These are phyloP conservation scores for Phaeosphaeriaceae sp. DNA, from an alignment of 2,329 filamentous ascomycete species.

Conservation along the genomic window DNA sequence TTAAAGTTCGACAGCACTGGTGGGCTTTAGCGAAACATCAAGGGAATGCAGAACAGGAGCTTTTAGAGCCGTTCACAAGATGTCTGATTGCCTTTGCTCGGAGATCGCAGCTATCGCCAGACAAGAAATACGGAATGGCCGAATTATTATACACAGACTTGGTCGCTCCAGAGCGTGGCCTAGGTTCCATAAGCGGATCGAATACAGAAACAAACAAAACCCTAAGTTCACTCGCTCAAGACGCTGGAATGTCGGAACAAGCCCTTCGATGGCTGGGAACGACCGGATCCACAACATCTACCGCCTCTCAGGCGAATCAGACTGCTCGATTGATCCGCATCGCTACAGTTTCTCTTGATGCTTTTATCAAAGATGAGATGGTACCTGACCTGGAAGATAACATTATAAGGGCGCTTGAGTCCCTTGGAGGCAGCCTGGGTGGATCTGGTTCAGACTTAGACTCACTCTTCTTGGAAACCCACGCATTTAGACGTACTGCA, in stretches of 20 bases:
- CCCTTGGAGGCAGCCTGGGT: conserved; percentile 36
- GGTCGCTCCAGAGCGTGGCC: conserved; percentile 5
- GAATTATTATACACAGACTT: conserved; percentile 36
- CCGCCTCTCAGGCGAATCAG: conserved; percentile 28
- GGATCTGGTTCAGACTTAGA: conserved; percentile 45
- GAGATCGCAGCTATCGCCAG: conserved; percentile 50
- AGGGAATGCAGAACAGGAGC: conserved; percentile 66
- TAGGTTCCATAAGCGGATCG: not conserved
- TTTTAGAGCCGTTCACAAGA: conserved; percentile 68
- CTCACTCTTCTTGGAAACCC: conserved; percentile 44
- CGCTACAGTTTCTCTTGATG: conserved; percentile 41
- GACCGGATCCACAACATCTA: conserved; percentile 12
- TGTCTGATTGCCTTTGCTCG: conserved; percentile 68
- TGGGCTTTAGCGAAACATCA: conserved; percentile 69
- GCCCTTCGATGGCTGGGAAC: conserved; percentile 41
- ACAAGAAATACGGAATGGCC: conserved; percentile 51
- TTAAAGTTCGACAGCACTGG: conserved; percentile 67
- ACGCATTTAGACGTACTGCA: conserved; percentile 40
- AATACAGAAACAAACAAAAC: conserved; percentile 18
- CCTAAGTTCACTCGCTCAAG: conserved; percentile 43
- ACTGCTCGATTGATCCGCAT: conserved; percentile 35
- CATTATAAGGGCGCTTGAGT: conserved; percentile 31
- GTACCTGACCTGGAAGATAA: conserved; percentile 21
- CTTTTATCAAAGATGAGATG: conserved; percentile 24
- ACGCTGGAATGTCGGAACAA: conserved; percentile 40